phyloP scores from a whole-genome alignment of 371 early-diverging fungal species.

The Haplosporangium sp. region DNA sequence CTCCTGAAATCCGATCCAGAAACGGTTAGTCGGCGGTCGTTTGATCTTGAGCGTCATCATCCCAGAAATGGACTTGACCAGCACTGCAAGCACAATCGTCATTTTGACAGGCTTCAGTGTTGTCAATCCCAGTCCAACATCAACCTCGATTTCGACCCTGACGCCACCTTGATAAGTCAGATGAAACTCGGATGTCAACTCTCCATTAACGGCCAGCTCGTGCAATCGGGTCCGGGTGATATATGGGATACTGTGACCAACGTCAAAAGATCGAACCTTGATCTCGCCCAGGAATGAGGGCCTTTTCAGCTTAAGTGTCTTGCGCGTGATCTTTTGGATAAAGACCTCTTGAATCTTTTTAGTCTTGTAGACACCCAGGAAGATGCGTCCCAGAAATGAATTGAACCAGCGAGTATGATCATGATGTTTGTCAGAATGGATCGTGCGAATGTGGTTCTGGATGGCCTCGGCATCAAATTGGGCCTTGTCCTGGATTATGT shows the following conservation, averaged over 20 bases:
- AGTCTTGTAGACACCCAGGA: constrained; percentile 77
- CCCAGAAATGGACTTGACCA: constrained; percentile 75
- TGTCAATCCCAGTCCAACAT: constrained; percentile 62
- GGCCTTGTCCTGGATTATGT: constrained; percentile 57
- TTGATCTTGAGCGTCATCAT: constrained; percentile 83
- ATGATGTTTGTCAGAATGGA: constrained; percentile 73
- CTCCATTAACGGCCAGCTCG: constrained; percentile 75
- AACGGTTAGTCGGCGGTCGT: constrained; percentile 86
- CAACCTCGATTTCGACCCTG: constrained; percentile 78
- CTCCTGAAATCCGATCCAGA: constrained; percentile 92
- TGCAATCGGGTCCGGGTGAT: constrained; percentile 82
- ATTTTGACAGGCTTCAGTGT: constrained; percentile 77
- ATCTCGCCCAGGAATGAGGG: constrained; percentile 87
- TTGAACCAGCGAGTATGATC: constrained; percentile 89
- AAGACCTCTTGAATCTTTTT: constrained; percentile 67
- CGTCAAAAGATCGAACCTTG: constrained; percentile 78
- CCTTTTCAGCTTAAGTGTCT: constrained; percentile 73
- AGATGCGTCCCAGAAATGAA: constrained; percentile 86
- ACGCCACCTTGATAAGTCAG: constrained; percentile 85
- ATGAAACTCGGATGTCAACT: constrained; percentile 77
- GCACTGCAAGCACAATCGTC: constrained; percentile 83
- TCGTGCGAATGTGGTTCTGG: constrained; percentile 63
- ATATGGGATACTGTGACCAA: constrained; percentile 84
- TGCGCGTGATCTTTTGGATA: constrained; percentile 73
- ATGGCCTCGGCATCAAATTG: constrained; percentile 68